Conservation (phyloP, 2,329 filamentous ascomycete genomes). For the Monilinia polystroma region DNA sequence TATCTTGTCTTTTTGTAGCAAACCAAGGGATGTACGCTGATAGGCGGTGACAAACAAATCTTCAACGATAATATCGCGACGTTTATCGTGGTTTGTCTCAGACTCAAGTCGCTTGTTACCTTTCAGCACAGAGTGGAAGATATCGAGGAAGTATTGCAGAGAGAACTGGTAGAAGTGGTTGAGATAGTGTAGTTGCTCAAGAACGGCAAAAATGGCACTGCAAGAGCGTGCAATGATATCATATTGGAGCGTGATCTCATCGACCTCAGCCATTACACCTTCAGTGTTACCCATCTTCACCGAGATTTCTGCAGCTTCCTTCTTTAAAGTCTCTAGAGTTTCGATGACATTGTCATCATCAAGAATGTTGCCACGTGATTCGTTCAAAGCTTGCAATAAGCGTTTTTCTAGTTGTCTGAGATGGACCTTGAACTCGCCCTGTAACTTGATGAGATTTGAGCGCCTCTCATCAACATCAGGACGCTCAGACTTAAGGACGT, state of each 20-base stretch:
- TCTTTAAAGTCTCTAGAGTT: slow-evolving; percentile 96
- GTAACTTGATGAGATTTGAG: slow-evolving; percentile 96
- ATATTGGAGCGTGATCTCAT: slow-evolving; percentile 93
- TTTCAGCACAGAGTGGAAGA: slow-evolving; percentile 89
- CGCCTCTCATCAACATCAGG: slow-evolving; percentile 95
- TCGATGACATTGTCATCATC: slow-evolving; percentile 98
- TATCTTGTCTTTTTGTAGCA: slow-evolving; percentile 91
- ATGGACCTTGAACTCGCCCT: slow-evolving; percentile 99
- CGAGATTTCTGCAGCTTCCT: slow-evolving; percentile 93
- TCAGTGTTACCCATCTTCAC: slow-evolving; percentile 95
- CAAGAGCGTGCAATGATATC: slow-evolving; percentile 89
- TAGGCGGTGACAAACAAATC: slow-evolving; percentile 91
- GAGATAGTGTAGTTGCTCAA: slow-evolving; percentile 96
- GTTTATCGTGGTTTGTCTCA: slow-evolving; percentile 71
- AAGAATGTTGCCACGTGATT: slow-evolving; percentile 94
- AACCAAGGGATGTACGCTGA: slow-evolving; percentile 86
- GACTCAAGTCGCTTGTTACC: slow-evolving; percentile 70
- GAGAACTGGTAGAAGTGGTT: slow-evolving; percentile 99
- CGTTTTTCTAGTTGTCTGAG: slow-evolving; percentile 93
- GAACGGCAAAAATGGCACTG: slow-evolving; percentile 93
- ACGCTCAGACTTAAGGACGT: slow-evolving; percentile 94
- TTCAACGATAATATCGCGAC: slow-evolving; percentile 85
- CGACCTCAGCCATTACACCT: slow-evolving; percentile 96
- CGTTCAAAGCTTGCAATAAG: slow-evolving; percentile 90
- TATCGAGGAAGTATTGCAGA: slow-evolving; percentile 95